Evolutionary conservation across 352 stramenopile genomes (phyloP).

Genomic region (Pythium aristosporum): DNA sequence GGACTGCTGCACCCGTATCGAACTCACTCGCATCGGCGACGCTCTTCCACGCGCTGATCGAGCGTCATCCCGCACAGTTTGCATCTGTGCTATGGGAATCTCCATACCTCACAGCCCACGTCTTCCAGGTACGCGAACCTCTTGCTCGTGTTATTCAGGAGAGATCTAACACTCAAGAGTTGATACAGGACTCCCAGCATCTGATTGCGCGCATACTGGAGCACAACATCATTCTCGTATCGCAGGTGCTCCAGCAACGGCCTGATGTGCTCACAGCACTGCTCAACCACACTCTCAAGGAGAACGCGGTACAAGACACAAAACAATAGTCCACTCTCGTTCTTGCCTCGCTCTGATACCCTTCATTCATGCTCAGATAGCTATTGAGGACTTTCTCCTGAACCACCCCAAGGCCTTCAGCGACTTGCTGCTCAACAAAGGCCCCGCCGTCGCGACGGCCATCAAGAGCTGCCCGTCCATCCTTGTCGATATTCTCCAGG

Average conservation of each 20-base stretch:
- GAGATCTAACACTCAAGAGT: background rate
- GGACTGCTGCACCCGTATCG: background rate
- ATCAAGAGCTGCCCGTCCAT: constrained; percentile 59
- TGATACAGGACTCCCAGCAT: constrained; percentile 42
- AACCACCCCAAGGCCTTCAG: constrained; percentile 58
- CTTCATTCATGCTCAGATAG: constrained; percentile 29
- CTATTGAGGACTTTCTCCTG: constrained; percentile 68
- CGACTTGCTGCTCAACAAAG: constrained; percentile 60
- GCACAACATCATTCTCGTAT: constrained; percentile 71
- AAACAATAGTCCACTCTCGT: background rate
- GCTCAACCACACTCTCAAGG: constrained; percentile 58
- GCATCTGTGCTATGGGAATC: constrained; percentile 55
- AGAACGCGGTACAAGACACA: constrained; percentile 48
- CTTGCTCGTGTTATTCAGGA: too few relatives aligned
- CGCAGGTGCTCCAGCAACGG: constrained; percentile 51
- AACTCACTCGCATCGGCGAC: background rate
- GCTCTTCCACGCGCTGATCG: constrained; percentile 63
- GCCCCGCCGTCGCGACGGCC: constrained; percentile 39
- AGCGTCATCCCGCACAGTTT: constrained; percentile 55
- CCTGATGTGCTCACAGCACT: constrained; percentile 53
- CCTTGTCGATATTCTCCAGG: constrained; percentile 50
- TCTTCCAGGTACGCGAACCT: constrained; percentile 55
- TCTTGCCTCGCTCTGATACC: background rate
- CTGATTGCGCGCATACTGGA: constrained; percentile 67
- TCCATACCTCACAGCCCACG: constrained; percentile 58